These are phyloP conservation scores for Aspergillus sp. DNA, from an alignment of 2,329 filamentous ascomycete species.

Conservation along the genomic window DNA sequence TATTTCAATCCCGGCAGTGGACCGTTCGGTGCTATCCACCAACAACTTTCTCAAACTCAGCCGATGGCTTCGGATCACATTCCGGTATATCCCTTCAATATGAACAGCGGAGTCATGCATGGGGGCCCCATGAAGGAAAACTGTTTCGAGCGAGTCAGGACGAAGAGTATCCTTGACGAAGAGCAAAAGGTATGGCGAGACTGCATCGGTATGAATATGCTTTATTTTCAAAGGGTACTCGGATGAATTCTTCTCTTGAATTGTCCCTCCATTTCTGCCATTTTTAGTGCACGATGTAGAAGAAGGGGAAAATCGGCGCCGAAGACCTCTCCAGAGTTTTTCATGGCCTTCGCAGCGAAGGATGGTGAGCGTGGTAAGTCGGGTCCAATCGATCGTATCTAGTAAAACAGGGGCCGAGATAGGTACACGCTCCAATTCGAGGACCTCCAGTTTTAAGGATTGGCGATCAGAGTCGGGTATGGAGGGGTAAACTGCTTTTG, in stretches of 20 bases:
- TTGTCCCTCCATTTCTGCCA: constrained; percentile 7
- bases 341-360: constrained; percentile 73
- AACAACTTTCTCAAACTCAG: constrained; percentile 70
- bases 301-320: constrained; percentile 58
- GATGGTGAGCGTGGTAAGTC: constrained; percentile 69
- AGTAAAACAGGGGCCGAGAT: constrained; percentile 71
- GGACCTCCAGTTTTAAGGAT: constrained; percentile 63
- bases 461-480: constrained; percentile 29
- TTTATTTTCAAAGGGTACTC: constrained; percentile 68
- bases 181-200: constrained; percentile 66
- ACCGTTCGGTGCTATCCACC: constrained; percentile 67
- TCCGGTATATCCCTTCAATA: constrained; percentile 70
- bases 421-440: constrained; percentile 73
- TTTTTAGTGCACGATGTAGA: constrained; percentile 7
- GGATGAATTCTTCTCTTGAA: constrained; percentile 9
- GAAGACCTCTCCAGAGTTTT: constrained; percentile 71
- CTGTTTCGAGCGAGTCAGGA: constrained; percentile 74
- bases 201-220: constrained; percentile 72
- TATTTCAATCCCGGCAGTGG: constrained; percentile 39
- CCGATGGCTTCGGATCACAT: constrained; percentile 68
- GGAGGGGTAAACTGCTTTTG: neutral
- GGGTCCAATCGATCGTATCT: constrained; percentile 72
- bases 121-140: constrained; percentile 71
- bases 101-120: constrained; percentile 58
- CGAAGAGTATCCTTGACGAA: constrained; percentile 77